Percentiles rank a stretch among this genome's conserved stretches.
Conservation (phyloP, 169 alveolate genomes). For the Nephromyces sp. region DNA sequence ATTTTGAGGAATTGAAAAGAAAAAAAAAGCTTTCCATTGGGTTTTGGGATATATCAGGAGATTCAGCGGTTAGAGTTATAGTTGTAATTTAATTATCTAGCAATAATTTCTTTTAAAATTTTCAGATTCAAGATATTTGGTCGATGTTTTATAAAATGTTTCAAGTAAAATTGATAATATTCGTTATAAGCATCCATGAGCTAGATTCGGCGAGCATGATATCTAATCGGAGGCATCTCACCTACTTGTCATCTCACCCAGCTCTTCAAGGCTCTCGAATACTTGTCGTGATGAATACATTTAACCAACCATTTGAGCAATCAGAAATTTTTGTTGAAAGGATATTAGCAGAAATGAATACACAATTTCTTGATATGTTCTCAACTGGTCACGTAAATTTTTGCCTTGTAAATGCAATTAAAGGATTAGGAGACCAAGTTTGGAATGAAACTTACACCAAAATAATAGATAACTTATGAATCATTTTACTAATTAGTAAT, state of each 20-base stretch:
- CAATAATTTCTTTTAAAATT: neutral
- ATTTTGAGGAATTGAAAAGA: neutral
- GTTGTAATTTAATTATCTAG: neutral
- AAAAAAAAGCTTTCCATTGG: neutral
- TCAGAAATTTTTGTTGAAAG: too few species aligned
- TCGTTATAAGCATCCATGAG: slow-evolving; percentile 7
- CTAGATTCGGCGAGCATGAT: neutral
- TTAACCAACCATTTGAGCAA: too few species aligned
- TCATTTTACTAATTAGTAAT: too few species aligned
- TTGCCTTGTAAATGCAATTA: too few species aligned
- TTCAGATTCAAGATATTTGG: slow-evolving; percentile 11
- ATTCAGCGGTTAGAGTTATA: neutral
- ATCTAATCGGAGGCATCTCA: neutral
- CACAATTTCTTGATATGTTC: too few species aligned
- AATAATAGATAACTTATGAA: too few species aligned
- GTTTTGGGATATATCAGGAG: neutral
- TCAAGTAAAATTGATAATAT: slow-evolving; percentile 1
- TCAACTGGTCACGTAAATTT: too few species aligned
- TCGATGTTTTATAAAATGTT: neutral
- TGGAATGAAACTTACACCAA: too few species aligned
- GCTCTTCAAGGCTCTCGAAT: slow-evolving; percentile 2
- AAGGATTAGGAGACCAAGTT: too few species aligned
- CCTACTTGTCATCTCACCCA: neutral
- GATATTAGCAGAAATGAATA: too few species aligned
- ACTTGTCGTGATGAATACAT: slow-evolving; percentile 4